Base-by-base conservation (phyloP, 345 rosid species). In the Sisymbrium irio region DNA sequence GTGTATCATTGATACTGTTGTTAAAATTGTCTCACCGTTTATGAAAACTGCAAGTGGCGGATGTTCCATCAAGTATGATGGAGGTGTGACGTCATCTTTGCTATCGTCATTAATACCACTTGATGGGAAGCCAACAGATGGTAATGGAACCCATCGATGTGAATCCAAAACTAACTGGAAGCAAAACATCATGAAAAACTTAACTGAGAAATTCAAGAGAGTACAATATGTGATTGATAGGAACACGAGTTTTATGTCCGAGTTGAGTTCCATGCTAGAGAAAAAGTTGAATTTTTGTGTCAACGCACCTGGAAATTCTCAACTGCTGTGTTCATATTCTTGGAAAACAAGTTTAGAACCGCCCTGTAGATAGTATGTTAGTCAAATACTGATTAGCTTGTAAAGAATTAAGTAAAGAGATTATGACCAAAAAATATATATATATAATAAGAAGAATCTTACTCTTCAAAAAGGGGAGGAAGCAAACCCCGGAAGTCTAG, bases 41-140 rank as follows among this genome's bases (percentile, higher is more conserved):
- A 92, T 67, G 79, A 95, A 95, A 54, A 95, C 97, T 5, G 99
- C 99, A 75, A 90, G 96, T 59, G 98, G 98, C 62, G 99, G 97
- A 79, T 95, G 97, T 79, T 95, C 99, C 99, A 95, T 95, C 51
- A 95, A 77, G 84, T 82, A 78, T 59, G 98, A 87, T 15, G 99
- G 99, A 3, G 99, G 98, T 68, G 93, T 86, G 75, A 95, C 89
- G 71, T 95, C 99, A 69, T 87, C 99, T 47, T 82, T 89, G 82
- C 81, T 83, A 76, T 86, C 94, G 73, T 88, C 96, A 40, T 76
- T 71, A 20, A 79, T 67, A 65, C 82, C 81, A 80, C 62, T 83
- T 75, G 92, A 77, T 11, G 92, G 81, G 82, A 88, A 90, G 77
- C 98, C 97, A 77, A 95, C 87, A 40, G 90, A 85, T 33, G 99